Base-by-base conservation (phyloP, 306 rosid species). In the Casuarina glauca region DNA sequence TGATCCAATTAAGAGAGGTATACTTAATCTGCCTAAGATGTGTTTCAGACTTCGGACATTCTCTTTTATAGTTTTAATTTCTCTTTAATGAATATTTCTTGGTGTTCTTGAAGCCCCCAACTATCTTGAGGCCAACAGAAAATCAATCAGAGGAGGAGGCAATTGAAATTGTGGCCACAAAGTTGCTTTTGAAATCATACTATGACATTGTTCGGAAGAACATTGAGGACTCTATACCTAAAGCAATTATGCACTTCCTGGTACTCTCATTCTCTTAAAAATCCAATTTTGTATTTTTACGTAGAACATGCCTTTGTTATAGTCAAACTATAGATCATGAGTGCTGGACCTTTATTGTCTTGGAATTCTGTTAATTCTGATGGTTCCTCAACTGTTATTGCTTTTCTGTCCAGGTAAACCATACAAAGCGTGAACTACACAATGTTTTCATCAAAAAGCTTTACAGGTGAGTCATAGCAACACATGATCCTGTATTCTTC, bases 181-280 rank as follows among this genome's bases (percentile, higher is more conserved):
- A 93, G 84, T 84, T 91, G 82, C 88, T 95, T 69, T 84, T 95
- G 85, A 90, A 79, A 84, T 95, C 99, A 71, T 95, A 95, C 86
- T 95, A 93, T 79, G 98, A 90, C 86, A 90, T 95, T 79, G 99
- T 93, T 79, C 87, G 99, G 83, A 93, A 93, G 86, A 95, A 91
- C 79, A 85, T 91, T 35, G 94, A 95, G 85, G 99, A 95, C 86
- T 50, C 81, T 66, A 81, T 95, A 76, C 99, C 99, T 45, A 95
- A 95, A 91, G 91, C 94, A 68, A 95, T 95, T 66, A 95, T 95
- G 97, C 97, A 95, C 84, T 95, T 95, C 97, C 80, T 95, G 97
- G 99, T 95, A 95, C 77, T 69, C 82, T 68, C 60, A 70, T 80
- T 26, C 76, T 82, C 50, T 41, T 42, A 63, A 55, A 74, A 74